phyloP scores from a whole-genome alignment of 73 alveolate genomes.

The Tetrahymena thermophila region DNA sequence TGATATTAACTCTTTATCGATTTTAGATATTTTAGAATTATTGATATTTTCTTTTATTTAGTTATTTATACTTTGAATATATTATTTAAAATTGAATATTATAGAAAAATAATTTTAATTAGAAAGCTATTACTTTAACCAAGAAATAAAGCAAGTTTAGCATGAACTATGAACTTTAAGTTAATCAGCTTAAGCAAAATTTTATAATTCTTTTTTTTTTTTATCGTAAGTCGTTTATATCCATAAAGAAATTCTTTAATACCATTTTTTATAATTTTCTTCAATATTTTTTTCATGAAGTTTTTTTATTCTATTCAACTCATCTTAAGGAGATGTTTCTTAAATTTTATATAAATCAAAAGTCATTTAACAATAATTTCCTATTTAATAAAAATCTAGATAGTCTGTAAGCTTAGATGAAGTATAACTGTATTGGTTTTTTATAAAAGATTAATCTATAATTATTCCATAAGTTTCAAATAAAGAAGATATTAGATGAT shows the following conservation, averaged over 20 bases:
- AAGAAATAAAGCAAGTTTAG: not conserved
- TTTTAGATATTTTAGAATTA: not conserved
- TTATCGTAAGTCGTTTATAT: not conserved
- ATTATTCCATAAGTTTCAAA: not conserved
- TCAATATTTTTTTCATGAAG: no score
- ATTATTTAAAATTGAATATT: not conserved
- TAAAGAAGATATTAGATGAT: no score
- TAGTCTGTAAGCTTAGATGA: not conserved
- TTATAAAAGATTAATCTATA: no score
- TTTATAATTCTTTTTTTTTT: not conserved
- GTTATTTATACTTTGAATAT: not conserved
- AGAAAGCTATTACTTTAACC: not conserved
- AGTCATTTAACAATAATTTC: not conserved
- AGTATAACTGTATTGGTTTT: not conserved
- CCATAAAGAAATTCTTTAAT: not conserved
- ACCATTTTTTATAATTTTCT: not conserved
- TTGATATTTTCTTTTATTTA: not conserved
- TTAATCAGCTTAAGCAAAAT: not conserved
- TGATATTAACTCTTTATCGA: not conserved
- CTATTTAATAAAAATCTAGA: not conserved
- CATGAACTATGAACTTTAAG: not conserved
- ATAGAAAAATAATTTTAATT: not conserved
- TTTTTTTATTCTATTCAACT: no score
- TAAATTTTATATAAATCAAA: no score
- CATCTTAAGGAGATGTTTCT: not conserved